phyloP scores from a whole-genome alignment of 495 filamentous ascomycete species.

The Daldinia loculata region DNA sequence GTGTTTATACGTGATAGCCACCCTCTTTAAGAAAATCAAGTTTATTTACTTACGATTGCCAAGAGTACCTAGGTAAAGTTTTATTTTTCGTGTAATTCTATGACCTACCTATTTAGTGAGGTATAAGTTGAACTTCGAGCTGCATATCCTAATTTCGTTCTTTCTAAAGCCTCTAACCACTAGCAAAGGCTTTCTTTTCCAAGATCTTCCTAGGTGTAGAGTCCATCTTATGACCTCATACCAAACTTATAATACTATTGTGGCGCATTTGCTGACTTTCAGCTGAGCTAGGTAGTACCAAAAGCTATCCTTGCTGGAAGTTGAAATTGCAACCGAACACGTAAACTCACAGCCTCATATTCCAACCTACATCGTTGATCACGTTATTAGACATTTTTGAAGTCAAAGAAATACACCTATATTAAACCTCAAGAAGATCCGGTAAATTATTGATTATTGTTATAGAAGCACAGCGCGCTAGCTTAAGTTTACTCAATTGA shows the following conservation, averaged over 20 bases:
- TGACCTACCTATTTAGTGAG: neutral
- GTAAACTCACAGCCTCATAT: neutral
- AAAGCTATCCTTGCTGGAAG: neutral
- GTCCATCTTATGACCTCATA: slow-evolving; percentile 1
- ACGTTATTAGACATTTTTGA: neutral
- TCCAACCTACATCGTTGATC: neutral
- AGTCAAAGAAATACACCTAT: neutral
- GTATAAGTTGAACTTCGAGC: neutral
- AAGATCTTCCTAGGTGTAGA: neutral
- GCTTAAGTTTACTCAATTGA: neutral
- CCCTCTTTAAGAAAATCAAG: neutral
- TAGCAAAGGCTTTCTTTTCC: neutral
- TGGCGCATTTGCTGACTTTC: neutral
- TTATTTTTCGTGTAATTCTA: no score
- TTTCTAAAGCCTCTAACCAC: neutral
- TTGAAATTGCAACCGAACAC: neutral
- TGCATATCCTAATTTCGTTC: neutral
- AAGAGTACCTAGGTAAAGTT: no score
- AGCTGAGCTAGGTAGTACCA: neutral
- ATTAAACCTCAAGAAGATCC: neutral
- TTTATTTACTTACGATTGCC: neutral
- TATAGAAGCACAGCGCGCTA: neutral
- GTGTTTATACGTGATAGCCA: neutral
- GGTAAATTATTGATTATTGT: neutral
- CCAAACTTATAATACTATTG: neutral